A percentile compares a stretch with the other conserved stretches of the same genome.
These are phyloP conservation scores for Cladobotryum protrusum DNA, from an alignment of 2,329 filamentous ascomycete genomes.

Conservation along the genomic window DNA sequence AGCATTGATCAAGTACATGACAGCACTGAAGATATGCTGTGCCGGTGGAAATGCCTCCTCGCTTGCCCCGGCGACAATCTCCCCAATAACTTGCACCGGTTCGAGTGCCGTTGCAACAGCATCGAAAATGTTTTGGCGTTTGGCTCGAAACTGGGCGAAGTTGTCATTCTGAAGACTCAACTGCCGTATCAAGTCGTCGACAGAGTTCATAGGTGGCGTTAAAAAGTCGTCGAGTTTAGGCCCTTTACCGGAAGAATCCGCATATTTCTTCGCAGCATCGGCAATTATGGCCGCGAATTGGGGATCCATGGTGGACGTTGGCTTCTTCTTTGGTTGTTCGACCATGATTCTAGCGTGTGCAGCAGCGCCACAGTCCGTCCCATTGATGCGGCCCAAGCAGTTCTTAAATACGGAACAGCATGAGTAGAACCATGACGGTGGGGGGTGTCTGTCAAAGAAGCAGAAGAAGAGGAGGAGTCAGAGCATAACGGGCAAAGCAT, in stretches of 20 bases:
- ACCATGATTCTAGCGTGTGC: too few relatives aligned
- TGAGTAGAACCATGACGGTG: neutral
- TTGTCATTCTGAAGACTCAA: constrained; percentile 30
- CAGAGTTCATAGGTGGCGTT: constrained; percentile 25
- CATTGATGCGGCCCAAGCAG: neutral
- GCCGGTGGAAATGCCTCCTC: constrained; percentile 35
- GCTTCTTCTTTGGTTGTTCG: too few relatives aligned
- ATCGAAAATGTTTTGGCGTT: constrained; percentile 28
- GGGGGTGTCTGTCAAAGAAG: too few relatives aligned
- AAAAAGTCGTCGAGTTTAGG: constrained; percentile 25
- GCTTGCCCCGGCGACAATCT: constrained; percentile 30
- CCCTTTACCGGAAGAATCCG: constrained; percentile 20
- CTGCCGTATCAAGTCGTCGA: constrained; percentile 26
- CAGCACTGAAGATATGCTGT: constrained; percentile 36
- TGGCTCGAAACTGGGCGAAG: constrained; percentile 32
- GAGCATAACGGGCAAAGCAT: too few relatives aligned
- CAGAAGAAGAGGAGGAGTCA: too few relatives aligned
- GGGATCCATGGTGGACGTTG: constrained; percentile 2
- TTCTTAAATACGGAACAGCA: neutral
- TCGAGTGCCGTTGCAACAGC: constrained; percentile 25
- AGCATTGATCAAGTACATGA: constrained; percentile 36
- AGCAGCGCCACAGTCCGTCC: neutral
- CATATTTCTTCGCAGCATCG: constrained; percentile 29
- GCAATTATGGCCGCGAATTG: constrained; percentile 26
- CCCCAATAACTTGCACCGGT: constrained; percentile 35